These are phyloP conservation scores for Phylloboletellus chloephorus DNA, from an alignment of 1,284 basidiomycete genomes.

Conservation along the genomic window DNA sequence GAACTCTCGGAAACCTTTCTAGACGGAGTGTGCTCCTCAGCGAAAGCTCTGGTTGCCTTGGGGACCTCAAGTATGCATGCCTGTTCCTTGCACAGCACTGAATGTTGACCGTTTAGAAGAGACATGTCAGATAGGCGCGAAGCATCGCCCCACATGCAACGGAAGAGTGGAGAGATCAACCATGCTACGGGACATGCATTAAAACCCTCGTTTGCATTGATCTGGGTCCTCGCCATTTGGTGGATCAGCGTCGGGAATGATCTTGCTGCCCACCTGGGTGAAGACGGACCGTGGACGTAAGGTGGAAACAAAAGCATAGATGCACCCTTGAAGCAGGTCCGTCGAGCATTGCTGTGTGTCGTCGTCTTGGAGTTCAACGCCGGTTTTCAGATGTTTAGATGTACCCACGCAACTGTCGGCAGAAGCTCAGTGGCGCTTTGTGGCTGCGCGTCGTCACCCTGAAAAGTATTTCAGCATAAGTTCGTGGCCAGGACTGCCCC, in stretches of 20 bases:
- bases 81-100: too few relatives aligned
- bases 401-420: too few relatives aligned
- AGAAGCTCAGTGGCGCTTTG: too few relatives aligned
- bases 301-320: slow-evolving; percentile 34
- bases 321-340: slow-evolving; percentile 35
- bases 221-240: slow-evolving; percentile 79
- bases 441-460: too few relatives aligned
- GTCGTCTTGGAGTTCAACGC: background rate
- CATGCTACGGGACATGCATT: slow-evolving; percentile 50
- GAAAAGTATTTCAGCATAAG: too few relatives aligned
- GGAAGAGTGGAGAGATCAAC: background rate
- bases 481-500: slow-evolving; percentile 4
- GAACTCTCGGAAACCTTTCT: too few relatives aligned
- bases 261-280: slow-evolving; percentile 59
- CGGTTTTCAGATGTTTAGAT: too few relatives aligned
- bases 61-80: too few relatives aligned
- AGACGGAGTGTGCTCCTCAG: too few relatives aligned
- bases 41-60: background rate
- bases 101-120: background rate
- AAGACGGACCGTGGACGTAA: slow-evolving; percentile 57
- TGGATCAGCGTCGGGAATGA: slow-evolving; percentile 39
- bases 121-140: slow-evolving; percentile 31
- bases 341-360: slow-evolving; percentile 13
- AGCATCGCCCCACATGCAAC: slow-evolving; percentile 21
- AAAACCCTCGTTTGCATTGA: slow-evolving; percentile 50